Base-by-base conservation (phyloP, 352 stramenopile genomes). In the Phytophthora boehmeriae region DNA sequence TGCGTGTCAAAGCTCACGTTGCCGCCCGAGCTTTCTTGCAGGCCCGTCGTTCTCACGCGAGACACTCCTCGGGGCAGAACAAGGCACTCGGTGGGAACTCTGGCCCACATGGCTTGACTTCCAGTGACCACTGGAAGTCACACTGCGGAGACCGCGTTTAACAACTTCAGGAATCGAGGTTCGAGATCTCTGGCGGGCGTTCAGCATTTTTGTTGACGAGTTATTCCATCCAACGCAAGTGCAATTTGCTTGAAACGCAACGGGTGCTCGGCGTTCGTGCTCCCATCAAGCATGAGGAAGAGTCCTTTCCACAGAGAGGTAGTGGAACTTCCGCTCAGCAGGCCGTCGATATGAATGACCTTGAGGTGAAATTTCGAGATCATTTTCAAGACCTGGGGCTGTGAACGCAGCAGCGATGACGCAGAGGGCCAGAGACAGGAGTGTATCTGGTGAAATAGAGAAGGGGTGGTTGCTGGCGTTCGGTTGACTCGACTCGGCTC, bases 391-490 rank as follows among this genome's bases (percentile, higher is more conserved):
- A n/a, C 13, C 51, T 60, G 53, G 53, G 53, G 51, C 38, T 58
- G 38, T 22, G 52, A 36, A 34, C 27, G 52, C 41, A 80, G 84
- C 20, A 98, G 96, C 36, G 32, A 59, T 68, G 60, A 60, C 59
- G 59, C 59, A 48, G n/a, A 22, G 23, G 35, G 34, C 19, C 56
- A 69, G 60, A 69, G 54, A 69, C 61, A 69, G 54, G 54, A 68
- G 61, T 44, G 96, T 98, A 98, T 97, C 62, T 76, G 96, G 34
- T 30, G 67, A 83, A 61, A 72, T 91, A 56, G 73, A 76, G 65
- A 80, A 89, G 58, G 98, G 92, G 76, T 90, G 93, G 59, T 88
- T 99, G 32, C 89, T 97, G 14, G 95, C 53, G 98, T 71, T 98
- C 95, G 25, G 25, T 30, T 30, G 25, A 30, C 25, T 30, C 25